These are phyloP conservation scores for Phytophthora foliorum DNA, from an alignment of 352 stramenopile genomes.

Conservation along the genomic window DNA sequence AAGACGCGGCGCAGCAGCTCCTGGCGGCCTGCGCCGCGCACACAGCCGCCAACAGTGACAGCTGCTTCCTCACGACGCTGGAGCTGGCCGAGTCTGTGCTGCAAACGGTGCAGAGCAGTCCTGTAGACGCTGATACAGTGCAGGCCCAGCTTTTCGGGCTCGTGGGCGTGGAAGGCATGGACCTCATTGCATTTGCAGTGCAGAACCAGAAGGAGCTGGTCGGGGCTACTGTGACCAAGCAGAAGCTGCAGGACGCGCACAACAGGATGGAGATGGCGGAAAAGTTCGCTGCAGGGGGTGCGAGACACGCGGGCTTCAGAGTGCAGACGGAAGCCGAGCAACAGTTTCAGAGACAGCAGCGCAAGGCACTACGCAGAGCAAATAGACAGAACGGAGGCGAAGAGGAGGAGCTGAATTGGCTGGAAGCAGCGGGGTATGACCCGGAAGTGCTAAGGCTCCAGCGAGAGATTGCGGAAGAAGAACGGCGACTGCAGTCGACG, in stretches of 20 bases:
- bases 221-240: conserved; percentile 35
- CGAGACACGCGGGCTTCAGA: conserved; percentile 57
- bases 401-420: conserved; percentile 64
- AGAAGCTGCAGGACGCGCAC: conserved; percentile 54
- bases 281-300: conserved; percentile 16
- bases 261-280: conserved; percentile 53
- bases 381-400: conserved; percentile 48
- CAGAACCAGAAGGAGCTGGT: conserved; percentile 55
- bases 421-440: conserved; percentile 84
- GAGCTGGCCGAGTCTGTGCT: conserved; percentile 78
- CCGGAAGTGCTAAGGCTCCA: conserved; percentile 80
- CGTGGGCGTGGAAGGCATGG: conserved; percentile 88
- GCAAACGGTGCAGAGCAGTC: conserved; percentile 68
- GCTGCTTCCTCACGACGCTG: conserved; percentile 62
- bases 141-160: conserved; percentile 86
- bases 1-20: conserved; percentile 48
- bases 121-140: conserved; percentile 61
- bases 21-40: conserved; percentile 54
- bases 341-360: conserved; percentile 54
- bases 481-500: conserved; percentile 65
- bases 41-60: conserved; percentile 43
- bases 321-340: conserved; percentile 77
- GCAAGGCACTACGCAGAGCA: conserved; percentile 67
- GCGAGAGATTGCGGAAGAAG: conserved; percentile 76
- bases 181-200: conserved; percentile 83